Conservation (phyloP, 139 green algal genomes). For the Spirogloea muscicola region DNA sequence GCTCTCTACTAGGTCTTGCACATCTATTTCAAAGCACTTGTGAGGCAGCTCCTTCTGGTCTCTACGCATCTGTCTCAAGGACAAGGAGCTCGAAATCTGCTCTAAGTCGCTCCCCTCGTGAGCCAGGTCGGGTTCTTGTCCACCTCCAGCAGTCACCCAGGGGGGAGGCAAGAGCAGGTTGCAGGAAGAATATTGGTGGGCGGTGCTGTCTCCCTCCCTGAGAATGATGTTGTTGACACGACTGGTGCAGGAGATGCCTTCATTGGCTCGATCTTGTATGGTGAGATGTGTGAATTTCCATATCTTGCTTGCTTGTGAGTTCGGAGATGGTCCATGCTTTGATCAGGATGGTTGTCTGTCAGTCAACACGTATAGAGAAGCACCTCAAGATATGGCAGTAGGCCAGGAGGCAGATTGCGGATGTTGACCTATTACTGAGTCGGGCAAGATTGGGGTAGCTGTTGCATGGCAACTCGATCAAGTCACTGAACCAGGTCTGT, state of each 20-base stretch:
- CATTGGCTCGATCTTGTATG: constrained; percentile 78
- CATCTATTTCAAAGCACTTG: no score
- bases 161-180: constrained; percentile 1
- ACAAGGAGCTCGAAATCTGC: no score
- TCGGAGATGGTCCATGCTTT: not conserved
- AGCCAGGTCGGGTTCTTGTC: not conserved
- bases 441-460: not conserved
- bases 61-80: no score
- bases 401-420: not conserved
- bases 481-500: no score
- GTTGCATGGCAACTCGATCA: not conserved
- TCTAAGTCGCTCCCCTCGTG: no score
- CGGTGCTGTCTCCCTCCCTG: constrained; percentile 10
- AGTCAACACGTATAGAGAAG: not conserved
- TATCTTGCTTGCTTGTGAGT: not conserved
- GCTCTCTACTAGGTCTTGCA: no score
- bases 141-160: not conserved
- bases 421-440: not conserved
- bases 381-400: not conserved
- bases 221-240: constrained; percentile 72
- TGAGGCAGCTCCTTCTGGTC: no score
- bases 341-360: not conserved
- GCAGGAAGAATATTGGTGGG: not conserved
- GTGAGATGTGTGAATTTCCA: not conserved
- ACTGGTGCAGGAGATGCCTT: constrained; percentile 93